Conservation (phyloP, 2,329 filamentous ascomycete genomes). For the Aspergillus sp. region DNA sequence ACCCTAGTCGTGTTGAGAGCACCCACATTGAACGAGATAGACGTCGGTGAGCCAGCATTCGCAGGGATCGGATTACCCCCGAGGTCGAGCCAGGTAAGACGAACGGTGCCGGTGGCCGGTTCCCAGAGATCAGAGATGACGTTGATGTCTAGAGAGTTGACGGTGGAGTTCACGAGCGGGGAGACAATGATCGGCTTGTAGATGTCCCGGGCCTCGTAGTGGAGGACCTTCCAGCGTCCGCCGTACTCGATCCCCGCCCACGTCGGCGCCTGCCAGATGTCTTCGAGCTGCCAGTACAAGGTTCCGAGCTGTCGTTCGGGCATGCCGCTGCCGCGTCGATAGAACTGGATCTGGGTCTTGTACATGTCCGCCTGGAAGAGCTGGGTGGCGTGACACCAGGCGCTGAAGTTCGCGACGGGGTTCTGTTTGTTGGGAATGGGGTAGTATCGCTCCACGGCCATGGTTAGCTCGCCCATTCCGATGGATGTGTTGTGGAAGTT, state of each 20-base stretch:
- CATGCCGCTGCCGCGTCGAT: conserved; percentile 58
- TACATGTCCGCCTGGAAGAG: conserved; percentile 66
- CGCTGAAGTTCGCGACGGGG: conserved; percentile 57
- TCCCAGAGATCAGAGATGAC: conserved; percentile 60
- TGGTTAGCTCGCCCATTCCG: conserved; percentile 58
- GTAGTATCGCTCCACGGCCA: conserved; percentile 57
- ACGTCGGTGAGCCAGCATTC: conserved; percentile 35
- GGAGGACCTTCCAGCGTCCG: conserved; percentile 62
- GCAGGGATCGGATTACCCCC: conserved; percentile 43
- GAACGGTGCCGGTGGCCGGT: conserved; percentile 46
- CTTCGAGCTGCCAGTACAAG: conserved; percentile 66
- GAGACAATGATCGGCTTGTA: conserved; percentile 61
- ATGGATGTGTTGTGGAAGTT: conserved; percentile 40
- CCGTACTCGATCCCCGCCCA: conserved; percentile 65
- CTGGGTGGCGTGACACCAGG: conserved; percentile 63
- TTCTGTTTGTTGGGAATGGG: conserved; percentile 56
- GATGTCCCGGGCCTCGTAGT: conserved; percentile 58
- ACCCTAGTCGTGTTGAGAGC: conserved; percentile 54
- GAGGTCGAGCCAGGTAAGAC: conserved; percentile 54
- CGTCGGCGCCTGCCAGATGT: conserved; percentile 64
- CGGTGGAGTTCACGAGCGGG: conserved; percentile 54
- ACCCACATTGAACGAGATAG: conserved; percentile 46
- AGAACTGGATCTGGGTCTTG: conserved; percentile 60
- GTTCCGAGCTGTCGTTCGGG: conserved; percentile 59
- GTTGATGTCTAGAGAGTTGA: conserved; percentile 53